These are phyloP conservation scores for Cynara cardunculus DNA, from an alignment of 129 eudicot species.

Conservation along the genomic window DNA sequence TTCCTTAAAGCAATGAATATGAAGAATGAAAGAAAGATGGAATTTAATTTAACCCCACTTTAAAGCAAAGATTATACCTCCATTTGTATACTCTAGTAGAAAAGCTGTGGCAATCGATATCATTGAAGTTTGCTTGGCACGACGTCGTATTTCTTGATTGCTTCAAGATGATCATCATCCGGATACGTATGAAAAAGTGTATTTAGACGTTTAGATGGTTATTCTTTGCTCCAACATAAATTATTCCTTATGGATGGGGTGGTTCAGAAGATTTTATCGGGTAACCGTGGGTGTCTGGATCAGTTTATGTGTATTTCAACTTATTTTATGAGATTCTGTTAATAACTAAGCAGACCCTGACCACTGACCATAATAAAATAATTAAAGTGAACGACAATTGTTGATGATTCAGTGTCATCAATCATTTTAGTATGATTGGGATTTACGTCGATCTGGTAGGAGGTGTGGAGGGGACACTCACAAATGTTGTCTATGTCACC, in stretches of 20 bases:
- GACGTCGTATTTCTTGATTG: neutral
- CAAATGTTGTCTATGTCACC: too few species aligned
- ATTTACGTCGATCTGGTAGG: too few species aligned
- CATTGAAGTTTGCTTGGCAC: neutral
- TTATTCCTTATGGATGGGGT: neutral
- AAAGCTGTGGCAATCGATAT: neutral
- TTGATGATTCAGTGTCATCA: too few species aligned
- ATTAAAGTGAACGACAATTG: too few species aligned
- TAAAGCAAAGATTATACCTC: constrained; percentile 30
- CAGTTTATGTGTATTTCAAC: too few species aligned
- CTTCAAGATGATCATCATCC: neutral
- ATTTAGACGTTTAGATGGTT: neutral
- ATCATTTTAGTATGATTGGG: too few species aligned
- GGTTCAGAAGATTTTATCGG: neutral
- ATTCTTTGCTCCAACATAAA: neutral
- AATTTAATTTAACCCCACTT: constrained; percentile 27
- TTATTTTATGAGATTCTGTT: too few species aligned
- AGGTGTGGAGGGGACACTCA: too few species aligned
- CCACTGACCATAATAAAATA: too few species aligned
- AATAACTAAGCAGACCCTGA: too few species aligned
- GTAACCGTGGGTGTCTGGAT: too few species aligned
- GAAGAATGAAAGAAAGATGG: neutral
- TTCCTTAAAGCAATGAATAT: constrained; percentile 5
- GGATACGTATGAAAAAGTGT: neutral
- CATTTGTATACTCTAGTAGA: neutral